phyloP scores from a whole-genome alignment of 805 yeast species.

The Trichomonascus vanleenenianus region DNA sequence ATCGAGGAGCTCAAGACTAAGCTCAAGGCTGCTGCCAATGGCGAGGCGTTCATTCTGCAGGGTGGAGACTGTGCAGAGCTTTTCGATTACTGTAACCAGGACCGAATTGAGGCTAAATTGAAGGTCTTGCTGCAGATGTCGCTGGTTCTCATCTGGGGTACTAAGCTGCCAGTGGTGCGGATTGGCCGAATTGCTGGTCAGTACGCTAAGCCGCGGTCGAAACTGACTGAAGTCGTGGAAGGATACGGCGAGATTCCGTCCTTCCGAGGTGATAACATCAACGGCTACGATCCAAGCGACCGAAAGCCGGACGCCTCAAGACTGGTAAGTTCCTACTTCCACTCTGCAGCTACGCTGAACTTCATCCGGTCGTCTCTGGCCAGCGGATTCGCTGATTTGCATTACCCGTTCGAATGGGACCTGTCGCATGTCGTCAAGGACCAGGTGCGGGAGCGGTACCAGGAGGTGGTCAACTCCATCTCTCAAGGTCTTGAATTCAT shows the following conservation, averaged over 20 bases:
- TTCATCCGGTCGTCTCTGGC: conserved; percentile 30
- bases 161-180: conserved; percentile 32
- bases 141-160: conserved; percentile 38
- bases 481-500: conserved; percentile 32
- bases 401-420: conserved; percentile 35
- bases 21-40: conserved; percentile 34
- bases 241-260: conserved; percentile 34
- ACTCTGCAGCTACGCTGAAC: conserved; percentile 38
- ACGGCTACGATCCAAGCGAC: conserved; percentile 33
- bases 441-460: conserved; percentile 33
- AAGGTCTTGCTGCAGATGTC: conserved; percentile 37
- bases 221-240: conserved; percentile 33
- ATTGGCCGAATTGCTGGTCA: conserved; percentile 39
- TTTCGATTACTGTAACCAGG: conserved; percentile 35
- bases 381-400: conserved; percentile 36
- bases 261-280: conserved; percentile 37
- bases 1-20: conserved; percentile 28
- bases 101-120: conserved; percentile 34
- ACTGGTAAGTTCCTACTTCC: conserved; percentile 36
- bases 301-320: conserved; percentile 35
- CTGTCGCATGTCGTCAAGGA: conserved; percentile 33
- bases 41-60: conserved; percentile 36
- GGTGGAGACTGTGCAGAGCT: conserved; percentile 41
- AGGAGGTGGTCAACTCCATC: conserved; percentile 29
- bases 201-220: conserved; percentile 39